phyloP scores from a whole-genome alignment of 305 asterid species.

The Fraxinus greggii region DNA sequence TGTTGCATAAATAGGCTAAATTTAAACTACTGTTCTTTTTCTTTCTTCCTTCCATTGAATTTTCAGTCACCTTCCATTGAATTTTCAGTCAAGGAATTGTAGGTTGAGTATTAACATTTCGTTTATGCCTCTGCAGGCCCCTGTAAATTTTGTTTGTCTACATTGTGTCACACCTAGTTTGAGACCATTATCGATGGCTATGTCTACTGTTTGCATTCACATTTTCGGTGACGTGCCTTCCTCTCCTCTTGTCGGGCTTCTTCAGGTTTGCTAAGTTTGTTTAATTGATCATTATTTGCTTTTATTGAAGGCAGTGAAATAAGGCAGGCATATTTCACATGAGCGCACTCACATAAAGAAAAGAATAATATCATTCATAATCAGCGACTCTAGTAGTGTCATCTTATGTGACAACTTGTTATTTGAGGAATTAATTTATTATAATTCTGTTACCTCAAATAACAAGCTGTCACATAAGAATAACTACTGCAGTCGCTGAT shows the following conservation, averaged over 20 bases:
- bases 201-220: constrained; percentile 88
- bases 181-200: constrained; percentile 87
- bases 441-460: too few species aligned
- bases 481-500: too few species aligned
- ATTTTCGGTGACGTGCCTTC: constrained; percentile 95
- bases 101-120: neutral
- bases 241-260: constrained; percentile 88
- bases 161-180: constrained; percentile 87
- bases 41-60: neutral
- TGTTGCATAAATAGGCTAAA: neutral
- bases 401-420: too few species aligned
- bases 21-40: neutral
- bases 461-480: too few species aligned
- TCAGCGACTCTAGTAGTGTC: too few species aligned
- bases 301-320: neutral
- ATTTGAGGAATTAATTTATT: too few species aligned
- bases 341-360: neutral
- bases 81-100: neutral
- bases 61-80: neutral
- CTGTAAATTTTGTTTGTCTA: constrained; percentile 84
- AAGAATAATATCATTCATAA: too few species aligned
- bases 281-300: neutral
- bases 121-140: constrained; percentile 58
- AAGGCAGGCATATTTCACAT: neutral
- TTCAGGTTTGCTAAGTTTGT: constrained; percentile 58